Base-by-base conservation (phyloP, 2,329 filamentous ascomycete species). In the Trichoderma sp. region DNA sequence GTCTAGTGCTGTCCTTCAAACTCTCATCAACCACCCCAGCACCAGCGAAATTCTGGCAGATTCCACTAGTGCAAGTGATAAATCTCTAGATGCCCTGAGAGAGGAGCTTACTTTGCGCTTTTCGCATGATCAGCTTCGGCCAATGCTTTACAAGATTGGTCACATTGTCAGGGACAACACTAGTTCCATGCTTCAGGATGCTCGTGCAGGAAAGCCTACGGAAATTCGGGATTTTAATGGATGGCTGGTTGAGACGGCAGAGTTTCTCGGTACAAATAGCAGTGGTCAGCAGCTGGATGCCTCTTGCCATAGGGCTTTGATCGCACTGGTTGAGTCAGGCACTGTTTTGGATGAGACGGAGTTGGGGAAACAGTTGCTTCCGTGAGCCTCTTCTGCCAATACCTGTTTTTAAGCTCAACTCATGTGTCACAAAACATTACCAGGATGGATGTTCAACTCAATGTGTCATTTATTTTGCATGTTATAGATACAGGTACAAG, bases 1-100 rank as follows among this genome's bases (percentile, higher is more conserved):
- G 81, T 92, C 94, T 6, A 93, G 91, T 67, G 86, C 88, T 29
- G 91, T 97, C n/a, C 89, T 97, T 41, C 90, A 89, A 75, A 88
- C 88, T 12, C 86, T 97, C 9, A 90, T 94, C 1, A 88, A 90
- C 76, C 86, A 95, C 35, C 87, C 91, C 62, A 84, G 82, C 76
- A 86, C 79, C 59, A 80, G 81, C 18, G 80, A 80, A 8, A 85
- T 90, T 35, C 80, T 89, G 14, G 18, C 63, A 1, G 29, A 33
- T 27, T 31, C 71, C 4, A 6, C n/a, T 3, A 24, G 12, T 0
- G 11, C 16, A 24, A 53, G 12, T 45, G 9, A 8, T 4, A 29
- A 64, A 33, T 65, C 59, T 8, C 18, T 71, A 31, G 62, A 45
- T 18, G 12, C 31, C 18, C 9, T 76, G 6, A 65, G 74, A 41